Percentiles rank a stretch among this genome's conserved stretches.
Evolutionary conservation across 257 asterid genomes (phyloP).

Genomic region (Misopates orontium): DNA sequence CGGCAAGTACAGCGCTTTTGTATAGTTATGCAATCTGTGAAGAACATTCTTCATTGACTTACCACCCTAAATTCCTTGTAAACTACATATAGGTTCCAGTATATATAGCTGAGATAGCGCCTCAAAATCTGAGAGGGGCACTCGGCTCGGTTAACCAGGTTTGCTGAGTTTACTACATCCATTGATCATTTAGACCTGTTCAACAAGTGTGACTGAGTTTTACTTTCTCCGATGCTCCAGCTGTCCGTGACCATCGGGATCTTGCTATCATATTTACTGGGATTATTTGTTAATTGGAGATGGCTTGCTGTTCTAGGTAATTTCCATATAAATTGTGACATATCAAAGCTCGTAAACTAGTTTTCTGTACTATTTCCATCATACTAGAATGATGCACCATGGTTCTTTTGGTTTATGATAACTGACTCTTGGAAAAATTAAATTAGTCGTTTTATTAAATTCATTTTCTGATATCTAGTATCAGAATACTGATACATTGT

Average conservation of each 20-base stretch:
- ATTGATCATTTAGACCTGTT: conserved; percentile 20
- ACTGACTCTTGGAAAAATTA: neutral
- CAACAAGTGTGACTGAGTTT: conserved; percentile 19
- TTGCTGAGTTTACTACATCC: conserved; percentile 19
- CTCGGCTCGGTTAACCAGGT: conserved; percentile 81
- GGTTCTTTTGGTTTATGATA: conserved; percentile 13
- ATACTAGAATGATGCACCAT: neutral
- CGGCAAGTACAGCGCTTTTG: conserved; percentile 27
- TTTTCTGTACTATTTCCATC: neutral
- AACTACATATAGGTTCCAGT: conserved; percentile 58
- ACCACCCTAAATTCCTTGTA: neutral
- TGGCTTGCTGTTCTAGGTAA: conserved; percentile 89
- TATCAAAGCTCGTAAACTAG: neutral
- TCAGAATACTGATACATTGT: conserved; percentile 10
- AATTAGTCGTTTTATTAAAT: neutral
- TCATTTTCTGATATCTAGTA: neutral
- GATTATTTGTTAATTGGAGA: conserved; percentile 82
- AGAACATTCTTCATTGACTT: neutral
- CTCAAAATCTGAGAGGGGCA: conserved; percentile 67
- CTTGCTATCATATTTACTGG: conserved; percentile 78
- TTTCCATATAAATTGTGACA: conserved; percentile 18
- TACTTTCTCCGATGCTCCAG: conserved; percentile 37
- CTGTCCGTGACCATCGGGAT: conserved; percentile 92
- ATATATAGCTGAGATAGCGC: conserved; percentile 80
- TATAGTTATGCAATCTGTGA: conserved; percentile 1